A percentile compares a stretch with the other conserved stretches of the same genome.
These are phyloP conservation scores for Primulina tabacum DNA, from an alignment of 257 asterid genomes.

Conservation along the genomic window DNA sequence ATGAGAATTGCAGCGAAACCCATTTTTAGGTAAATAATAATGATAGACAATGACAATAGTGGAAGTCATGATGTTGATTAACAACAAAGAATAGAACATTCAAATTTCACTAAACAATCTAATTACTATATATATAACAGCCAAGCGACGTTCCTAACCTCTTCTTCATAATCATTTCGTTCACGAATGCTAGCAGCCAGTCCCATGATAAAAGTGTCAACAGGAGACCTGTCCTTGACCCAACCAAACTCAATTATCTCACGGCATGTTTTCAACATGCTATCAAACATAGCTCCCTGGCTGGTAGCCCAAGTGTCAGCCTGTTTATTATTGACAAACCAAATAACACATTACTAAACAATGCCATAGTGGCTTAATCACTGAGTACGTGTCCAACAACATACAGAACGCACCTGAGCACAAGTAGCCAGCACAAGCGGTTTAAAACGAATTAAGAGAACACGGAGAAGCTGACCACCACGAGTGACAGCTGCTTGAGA, in stretches of 20 bases:
- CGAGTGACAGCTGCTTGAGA: slow-evolving; percentile 82
- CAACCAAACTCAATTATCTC: slow-evolving; percentile 90
- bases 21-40: background rate
- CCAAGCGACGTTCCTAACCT: slow-evolving; percentile 42
- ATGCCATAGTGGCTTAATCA: slow-evolving; percentile 14
- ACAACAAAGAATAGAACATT: slow-evolving; percentile 15
- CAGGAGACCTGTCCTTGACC: slow-evolving; percentile 83
- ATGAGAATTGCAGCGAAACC: background rate
- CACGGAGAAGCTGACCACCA: slow-evolving; percentile 90
- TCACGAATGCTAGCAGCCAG: slow-evolving; percentile 84
- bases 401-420: slow-evolving; percentile 61
- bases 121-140: slow-evolving; percentile 17
- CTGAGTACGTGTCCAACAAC: slow-evolving; percentile 18
- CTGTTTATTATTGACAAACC: slow-evolving; percentile 41
- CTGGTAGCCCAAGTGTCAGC: slow-evolving; percentile 73
- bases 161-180: slow-evolving; percentile 80
- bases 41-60: background rate
- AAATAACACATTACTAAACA: slow-evolving; percentile 21
- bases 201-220: slow-evolving; percentile 94
- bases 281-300: slow-evolving; percentile 85
- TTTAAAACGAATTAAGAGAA: slow-evolving; percentile 83
- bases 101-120: slow-evolving; percentile 9
- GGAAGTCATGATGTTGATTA: background rate
- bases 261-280: slow-evolving; percentile 83
- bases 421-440: slow-evolving; percentile 86